Conservation (phyloP, 2,329 filamentous ascomycete genomes). For the Scytalidium sp. region DNA sequence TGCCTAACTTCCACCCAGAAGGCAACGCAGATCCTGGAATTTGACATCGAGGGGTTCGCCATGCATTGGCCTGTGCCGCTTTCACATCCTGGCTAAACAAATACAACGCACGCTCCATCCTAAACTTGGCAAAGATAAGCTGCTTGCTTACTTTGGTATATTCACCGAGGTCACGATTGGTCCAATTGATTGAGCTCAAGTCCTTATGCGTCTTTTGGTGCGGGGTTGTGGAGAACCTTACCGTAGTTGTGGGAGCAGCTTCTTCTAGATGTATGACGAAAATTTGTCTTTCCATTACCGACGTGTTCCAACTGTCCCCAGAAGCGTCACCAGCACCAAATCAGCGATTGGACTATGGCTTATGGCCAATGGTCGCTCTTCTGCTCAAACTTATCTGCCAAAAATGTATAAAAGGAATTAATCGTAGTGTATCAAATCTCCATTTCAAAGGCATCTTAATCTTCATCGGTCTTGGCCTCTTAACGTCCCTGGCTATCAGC, state of each 20-base stretch:
- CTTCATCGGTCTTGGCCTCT: not conserved
- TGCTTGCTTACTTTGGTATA: not conserved
- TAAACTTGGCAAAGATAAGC: no score
- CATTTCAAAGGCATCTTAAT: not conserved
- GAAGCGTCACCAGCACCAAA: not conserved
- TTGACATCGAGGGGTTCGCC: no score
- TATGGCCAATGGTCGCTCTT: not conserved
- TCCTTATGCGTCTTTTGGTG: not conserved
- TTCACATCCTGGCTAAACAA: no score
- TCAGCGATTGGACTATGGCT: not conserved
- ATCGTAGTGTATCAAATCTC: not conserved
- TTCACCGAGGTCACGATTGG: not conserved
- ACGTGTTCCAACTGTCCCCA: not conserved
- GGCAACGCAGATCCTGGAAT: no score
- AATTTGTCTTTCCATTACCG: not conserved
- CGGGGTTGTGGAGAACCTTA: not conserved
- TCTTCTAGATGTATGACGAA: not conserved
- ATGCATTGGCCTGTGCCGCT: no score
- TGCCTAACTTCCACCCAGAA: not conserved
- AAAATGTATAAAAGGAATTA: not conserved
- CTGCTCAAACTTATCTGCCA: not conserved
- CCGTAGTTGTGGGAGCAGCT: not conserved
- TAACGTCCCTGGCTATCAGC: not conserved
- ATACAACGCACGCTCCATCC: no score
- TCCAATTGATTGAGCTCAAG: not conserved